Conservation (phyloP, 805 yeast genomes). For the Candida easanensis region DNA sequence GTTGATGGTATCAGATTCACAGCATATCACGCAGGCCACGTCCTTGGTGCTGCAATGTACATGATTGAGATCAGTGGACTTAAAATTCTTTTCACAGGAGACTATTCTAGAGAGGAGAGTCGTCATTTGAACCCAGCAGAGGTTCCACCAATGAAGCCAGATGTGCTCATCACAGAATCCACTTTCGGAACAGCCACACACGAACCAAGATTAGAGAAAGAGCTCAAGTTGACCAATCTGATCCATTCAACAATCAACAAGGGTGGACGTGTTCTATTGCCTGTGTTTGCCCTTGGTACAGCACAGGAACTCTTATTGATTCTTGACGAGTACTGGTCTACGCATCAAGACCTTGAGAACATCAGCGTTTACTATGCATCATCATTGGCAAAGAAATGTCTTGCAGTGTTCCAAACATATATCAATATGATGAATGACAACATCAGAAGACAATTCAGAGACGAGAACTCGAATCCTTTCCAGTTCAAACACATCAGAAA, state of each 20-base stretch:
- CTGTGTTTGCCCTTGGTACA: conserved; percentile 94
- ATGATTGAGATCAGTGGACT: conserved; percentile 92
- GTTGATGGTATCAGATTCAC: conserved; percentile 94
- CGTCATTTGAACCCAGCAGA: conserved; percentile 95
- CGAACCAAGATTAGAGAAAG: conserved; percentile 86
- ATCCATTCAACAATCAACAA: conserved; percentile 80
- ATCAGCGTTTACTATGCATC: conserved; percentile 90
- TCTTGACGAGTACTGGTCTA: conserved; percentile 92
- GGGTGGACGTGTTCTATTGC: conserved; percentile 90
- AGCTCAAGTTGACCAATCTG: conserved; percentile 70
- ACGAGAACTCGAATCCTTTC: conserved; percentile 84
- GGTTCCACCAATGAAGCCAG: conserved; percentile 84
- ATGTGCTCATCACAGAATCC: conserved; percentile 87
- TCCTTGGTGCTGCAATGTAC: conserved; percentile 97
- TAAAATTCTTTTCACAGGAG: conserved; percentile 90
- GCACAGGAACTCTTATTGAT: conserved; percentile 92
- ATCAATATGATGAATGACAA: conserved; percentile 96
- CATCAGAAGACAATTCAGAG: conserved; percentile 71
- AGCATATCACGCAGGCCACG: conserved; percentile 99
- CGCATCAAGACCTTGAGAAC: conserved; percentile 75
- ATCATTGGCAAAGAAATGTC: conserved; percentile 88
- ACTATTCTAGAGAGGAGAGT: conserved; percentile 92
- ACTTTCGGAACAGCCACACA: conserved; percentile 98
- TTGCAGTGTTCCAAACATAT: conserved; percentile 96
- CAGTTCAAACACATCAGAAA: conserved; percentile 82